Evolutionary conservation across 164 flowering plant species (phyloP).

Genomic region (Berberis thunbergii): DNA sequence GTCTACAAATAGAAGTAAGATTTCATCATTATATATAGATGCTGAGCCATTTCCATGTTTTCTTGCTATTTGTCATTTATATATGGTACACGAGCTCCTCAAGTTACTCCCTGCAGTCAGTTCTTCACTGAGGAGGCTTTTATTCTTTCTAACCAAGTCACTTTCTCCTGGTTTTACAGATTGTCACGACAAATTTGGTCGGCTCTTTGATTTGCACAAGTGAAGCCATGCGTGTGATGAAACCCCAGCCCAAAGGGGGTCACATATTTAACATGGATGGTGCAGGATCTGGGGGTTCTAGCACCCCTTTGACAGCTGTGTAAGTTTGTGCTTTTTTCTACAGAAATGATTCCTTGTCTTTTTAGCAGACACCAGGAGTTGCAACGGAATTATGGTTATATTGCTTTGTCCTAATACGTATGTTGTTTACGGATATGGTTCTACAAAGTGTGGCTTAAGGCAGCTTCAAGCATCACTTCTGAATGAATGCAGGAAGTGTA

Average conservation of each 20-base stretch:
- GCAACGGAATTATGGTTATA: no score
- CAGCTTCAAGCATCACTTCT: constrained; percentile 89
- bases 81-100: no score
- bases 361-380: no score
- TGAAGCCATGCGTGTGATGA: constrained; percentile 80
- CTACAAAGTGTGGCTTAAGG: constrained; percentile 91
- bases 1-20: no score
- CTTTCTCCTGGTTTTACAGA: constrained; percentile 27
- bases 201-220: constrained; percentile 91
- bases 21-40: no score
- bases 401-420: no score
- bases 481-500: constrained; percentile 67
- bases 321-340: constrained; percentile 28
- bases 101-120: no score
- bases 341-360: not conserved
- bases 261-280: constrained; percentile 99
- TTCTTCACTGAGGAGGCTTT: no score
- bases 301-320: constrained; percentile 98
- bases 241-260: constrained; percentile 56
- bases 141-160: no score
- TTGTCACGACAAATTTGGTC: constrained; percentile 87
- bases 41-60: no score
- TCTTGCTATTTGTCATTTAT: no score
- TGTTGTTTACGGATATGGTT: constrained; percentile 59
- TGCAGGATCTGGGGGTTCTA: constrained; percentile 98